Evolutionary conservation across 148 eudicot genomes (phyloP).

Genomic region (Arbutus unedo): DNA sequence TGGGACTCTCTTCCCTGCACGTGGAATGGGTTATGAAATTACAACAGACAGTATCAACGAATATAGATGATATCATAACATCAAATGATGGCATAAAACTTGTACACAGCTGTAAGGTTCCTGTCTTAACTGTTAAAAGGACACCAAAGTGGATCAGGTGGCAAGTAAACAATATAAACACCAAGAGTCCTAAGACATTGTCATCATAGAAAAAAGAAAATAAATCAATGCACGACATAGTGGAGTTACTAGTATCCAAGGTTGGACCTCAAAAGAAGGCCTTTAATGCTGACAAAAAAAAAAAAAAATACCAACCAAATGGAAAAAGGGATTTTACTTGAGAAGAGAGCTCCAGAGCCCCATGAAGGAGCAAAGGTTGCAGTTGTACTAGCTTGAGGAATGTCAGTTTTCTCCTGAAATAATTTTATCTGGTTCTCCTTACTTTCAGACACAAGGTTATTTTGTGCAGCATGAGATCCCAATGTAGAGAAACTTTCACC

Average conservation of each 20-base stretch:
- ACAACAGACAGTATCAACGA: background rate
- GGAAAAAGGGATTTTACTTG: slow-evolving; percentile 40
- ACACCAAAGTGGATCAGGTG: background rate
- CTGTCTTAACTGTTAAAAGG: background rate
- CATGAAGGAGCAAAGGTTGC: slow-evolving; percentile 33
- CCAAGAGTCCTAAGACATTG: background rate
- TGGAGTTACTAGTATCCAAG: background rate
- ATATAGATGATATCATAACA: background rate
- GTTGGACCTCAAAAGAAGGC: background rate
- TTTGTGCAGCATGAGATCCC: slow-evolving; percentile 36
- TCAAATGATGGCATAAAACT: background rate
- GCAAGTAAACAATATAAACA: background rate
- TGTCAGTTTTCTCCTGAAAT: slow-evolving; percentile 27
- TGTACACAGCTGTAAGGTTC: background rate
- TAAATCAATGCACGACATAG: background rate
- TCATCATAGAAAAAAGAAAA: background rate
- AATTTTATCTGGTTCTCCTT: slow-evolving; percentile 38
- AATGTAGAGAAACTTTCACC: slow-evolving; percentile 38
- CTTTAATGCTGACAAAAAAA: background rate
- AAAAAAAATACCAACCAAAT: slow-evolving; percentile 51
- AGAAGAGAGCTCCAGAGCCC: slow-evolving; percentile 39
- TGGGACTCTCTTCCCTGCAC: background rate
- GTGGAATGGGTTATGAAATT: background rate
- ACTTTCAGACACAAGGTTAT: slow-evolving; percentile 32
- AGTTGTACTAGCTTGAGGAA: slow-evolving; percentile 32